phyloP scores from a whole-genome alignment of 2,329 filamentous ascomycete species.

The Pseudopyricularia cyperi region DNA sequence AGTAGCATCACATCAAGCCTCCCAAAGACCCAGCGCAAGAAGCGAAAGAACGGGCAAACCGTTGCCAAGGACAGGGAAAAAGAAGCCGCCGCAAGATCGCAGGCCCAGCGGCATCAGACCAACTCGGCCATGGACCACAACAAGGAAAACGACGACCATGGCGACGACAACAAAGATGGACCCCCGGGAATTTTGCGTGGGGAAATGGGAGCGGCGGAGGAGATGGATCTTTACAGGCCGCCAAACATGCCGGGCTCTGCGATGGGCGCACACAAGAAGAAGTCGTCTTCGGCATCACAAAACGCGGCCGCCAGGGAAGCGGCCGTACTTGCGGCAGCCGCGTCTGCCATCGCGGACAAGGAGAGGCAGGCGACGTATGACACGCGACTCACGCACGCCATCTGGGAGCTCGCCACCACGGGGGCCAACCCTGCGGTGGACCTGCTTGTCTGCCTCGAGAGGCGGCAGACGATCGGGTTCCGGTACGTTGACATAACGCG shows the following conservation, averaged over 20 bases:
- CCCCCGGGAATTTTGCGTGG: constrained; percentile 8
- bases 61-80: constrained; percentile 19
- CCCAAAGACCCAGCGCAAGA: constrained; percentile 52
- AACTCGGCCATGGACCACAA: constrained; percentile 21
- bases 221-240: constrained; percentile 34
- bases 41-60: constrained; percentile 39
- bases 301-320: constrained; percentile 10
- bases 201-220: constrained; percentile 25
- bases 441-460: constrained; percentile 81
- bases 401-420: constrained; percentile 85
- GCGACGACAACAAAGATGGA: constrained; percentile 13
- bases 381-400: constrained; percentile 73
- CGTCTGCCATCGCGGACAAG: constrained; percentile 51
- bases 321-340: constrained; percentile 36
- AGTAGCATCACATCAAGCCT: constrained; percentile 70
- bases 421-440: constrained; percentile 92
- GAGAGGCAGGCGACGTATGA: constrained; percentile 70
- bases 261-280: constrained; percentile 13
- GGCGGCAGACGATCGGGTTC: constrained; percentile 85
- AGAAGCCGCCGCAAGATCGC: constrained; percentile 13
- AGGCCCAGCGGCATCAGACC: constrained; percentile 15
- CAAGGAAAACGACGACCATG: constrained; percentile 31
- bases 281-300: constrained; percentile 9
- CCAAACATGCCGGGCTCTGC: constrained; percentile 8
- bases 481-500: constrained; percentile 92